A percentile compares a stretch with the other conserved stretches of the same genome.
phyloP scores from a whole-genome alignment of 345 rosid species.

The Excoecaria agallocha region DNA sequence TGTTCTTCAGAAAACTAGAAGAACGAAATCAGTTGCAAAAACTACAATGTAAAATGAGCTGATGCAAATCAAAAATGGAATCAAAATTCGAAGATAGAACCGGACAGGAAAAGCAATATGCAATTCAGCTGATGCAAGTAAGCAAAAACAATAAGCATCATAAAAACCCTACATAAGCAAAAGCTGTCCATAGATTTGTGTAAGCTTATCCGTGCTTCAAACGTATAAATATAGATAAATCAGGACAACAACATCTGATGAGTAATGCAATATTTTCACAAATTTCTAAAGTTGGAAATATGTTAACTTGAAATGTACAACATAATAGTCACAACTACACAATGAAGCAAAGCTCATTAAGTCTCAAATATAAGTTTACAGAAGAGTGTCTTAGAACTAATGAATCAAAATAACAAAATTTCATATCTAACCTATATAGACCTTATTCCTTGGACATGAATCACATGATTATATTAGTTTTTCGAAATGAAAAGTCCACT shows the following conservation, averaged over 20 bases:
- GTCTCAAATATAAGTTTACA: too few species aligned
- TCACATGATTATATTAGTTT: neutral
- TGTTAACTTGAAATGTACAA: neutral
- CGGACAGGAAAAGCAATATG: neutral
- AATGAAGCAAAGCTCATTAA: too few species aligned
- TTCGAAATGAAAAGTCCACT: neutral
- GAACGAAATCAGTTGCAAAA: too few species aligned
- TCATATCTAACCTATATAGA: constrained; percentile 48
- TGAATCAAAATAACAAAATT: neutral
- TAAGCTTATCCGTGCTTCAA: too few species aligned
- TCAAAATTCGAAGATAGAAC: neutral
- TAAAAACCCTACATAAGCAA: neutral
- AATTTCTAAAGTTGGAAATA: neutral
- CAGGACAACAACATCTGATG: neutral
- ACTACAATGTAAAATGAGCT: too few species aligned
- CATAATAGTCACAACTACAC: too few species aligned
- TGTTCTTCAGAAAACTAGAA: too few species aligned
- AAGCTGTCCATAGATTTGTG: neutral
- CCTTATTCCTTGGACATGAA: neutral
- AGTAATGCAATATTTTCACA: too few species aligned
- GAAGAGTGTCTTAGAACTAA: too few species aligned
- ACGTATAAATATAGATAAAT: neutral
- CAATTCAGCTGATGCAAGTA: neutral
- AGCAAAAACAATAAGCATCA: neutral
- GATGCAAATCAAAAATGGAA: too few species aligned